Conservation (phyloP, 1,139 yeast species). For the Taphrina flavorubra region DNA sequence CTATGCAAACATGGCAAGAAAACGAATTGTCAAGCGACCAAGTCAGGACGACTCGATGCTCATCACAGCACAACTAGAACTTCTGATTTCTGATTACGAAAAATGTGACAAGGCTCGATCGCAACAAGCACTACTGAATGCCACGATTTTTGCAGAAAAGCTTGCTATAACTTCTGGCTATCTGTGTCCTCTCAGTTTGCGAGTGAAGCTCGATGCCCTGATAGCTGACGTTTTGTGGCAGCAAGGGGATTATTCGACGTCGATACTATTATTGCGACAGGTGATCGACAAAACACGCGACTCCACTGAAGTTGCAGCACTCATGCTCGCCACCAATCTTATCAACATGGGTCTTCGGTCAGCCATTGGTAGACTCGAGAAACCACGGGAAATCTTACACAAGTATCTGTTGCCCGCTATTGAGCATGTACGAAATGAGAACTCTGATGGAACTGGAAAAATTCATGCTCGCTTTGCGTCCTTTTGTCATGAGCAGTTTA, state of each 20-base stretch:
- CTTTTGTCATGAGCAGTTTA: slow-evolving; percentile 74
- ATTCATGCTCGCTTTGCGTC: slow-evolving; percentile 68
- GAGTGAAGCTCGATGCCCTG: slow-evolving; percentile 14
- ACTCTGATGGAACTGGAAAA: slow-evolving; percentile 52
- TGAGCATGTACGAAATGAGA: slow-evolving; percentile 45
- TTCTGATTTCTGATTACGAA: slow-evolving; percentile 24
- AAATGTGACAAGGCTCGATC: background rate
- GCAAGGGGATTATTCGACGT: slow-evolving; percentile 19
- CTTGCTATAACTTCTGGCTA: slow-evolving; percentile 12
- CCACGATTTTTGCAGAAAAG: slow-evolving; percentile 22
- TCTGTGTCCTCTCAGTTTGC: background rate
- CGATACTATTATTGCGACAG: slow-evolving; percentile 14
- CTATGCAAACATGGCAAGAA: background rate
- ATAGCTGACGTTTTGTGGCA: slow-evolving; percentile 39
- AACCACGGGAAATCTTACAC: slow-evolving; percentile 63
- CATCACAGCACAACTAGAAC: slow-evolving; percentile 48
- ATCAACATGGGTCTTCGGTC: slow-evolving; percentile 65
- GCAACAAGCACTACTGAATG: slow-evolving; percentile 22
- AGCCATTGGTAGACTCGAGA: slow-evolving; percentile 70
- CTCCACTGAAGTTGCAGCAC: background rate
- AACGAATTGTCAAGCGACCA: background rate
- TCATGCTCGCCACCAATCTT: slow-evolving; percentile 6
- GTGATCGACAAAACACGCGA: background rate
- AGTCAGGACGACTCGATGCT: slow-evolving; percentile 30
- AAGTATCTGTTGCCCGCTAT: slow-evolving; percentile 61